Evolutionary conservation across 179 eudicot genomes (phyloP).

Genomic region (Heliamphora ciliata): DNA sequence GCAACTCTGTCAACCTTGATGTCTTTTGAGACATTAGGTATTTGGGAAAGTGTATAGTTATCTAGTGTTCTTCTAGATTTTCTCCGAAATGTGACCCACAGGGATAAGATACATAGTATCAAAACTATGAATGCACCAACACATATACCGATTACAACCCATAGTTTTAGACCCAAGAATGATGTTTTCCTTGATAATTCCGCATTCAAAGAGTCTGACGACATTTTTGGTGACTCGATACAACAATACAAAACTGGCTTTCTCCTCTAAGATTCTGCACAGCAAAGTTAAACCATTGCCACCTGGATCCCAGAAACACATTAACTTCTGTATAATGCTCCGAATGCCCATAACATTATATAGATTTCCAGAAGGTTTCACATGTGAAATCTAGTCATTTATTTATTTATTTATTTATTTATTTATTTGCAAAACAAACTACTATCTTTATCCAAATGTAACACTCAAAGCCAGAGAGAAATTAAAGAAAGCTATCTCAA

Average conservation of each 20-base stretch:
- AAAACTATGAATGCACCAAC: conserved; percentile 69
- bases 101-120: conserved; percentile 56
- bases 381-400: not conserved
- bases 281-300: conserved; percentile 29
- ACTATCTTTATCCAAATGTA: not conserved
- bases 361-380: not conserved
- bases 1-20: conserved; percentile 67
- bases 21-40: conserved; percentile 74
- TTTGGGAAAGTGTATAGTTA: conserved; percentile 43
- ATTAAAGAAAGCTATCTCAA: not conserved
- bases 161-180: conserved; percentile 49
- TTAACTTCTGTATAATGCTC: not conserved
- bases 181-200: conserved; percentile 51
- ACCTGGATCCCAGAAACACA: conserved; percentile 30
- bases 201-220: conserved; percentile 42
- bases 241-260: conserved; percentile 8
- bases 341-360: not conserved
- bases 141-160: conserved; percentile 64
- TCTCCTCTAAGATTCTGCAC: conserved; percentile 11
- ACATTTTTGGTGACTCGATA: conserved; percentile 32
- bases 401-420: too few species aligned
- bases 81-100: conserved; percentile 54
- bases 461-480: not conserved
- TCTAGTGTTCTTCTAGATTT: conserved; percentile 47
- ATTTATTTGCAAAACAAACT: not conserved